These are phyloP conservation scores for Fusarium sp. DNA, from an alignment of 2,329 filamentous ascomycete species.

Conservation along the genomic window DNA sequence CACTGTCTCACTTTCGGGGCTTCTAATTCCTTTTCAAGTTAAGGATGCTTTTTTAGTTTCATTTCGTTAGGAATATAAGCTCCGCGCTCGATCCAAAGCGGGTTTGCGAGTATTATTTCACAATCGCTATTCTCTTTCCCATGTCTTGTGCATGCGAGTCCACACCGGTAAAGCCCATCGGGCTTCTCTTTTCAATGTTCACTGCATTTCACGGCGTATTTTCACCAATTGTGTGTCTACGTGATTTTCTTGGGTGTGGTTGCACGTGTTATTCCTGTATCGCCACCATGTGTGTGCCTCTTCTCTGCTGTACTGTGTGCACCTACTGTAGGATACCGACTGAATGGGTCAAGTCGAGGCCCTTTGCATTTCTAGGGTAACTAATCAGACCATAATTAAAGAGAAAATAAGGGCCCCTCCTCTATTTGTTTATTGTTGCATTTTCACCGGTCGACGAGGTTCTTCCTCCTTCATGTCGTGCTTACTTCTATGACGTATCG, in stretches of 20 bases:
- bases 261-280: not conserved
- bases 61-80: constrained; percentile 19
- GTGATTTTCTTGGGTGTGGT: not conserved
- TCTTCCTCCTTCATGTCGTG: not conserved
- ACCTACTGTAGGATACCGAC: not conserved
- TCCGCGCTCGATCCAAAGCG: constrained; percentile 3
- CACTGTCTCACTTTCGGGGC: not conserved
- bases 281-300: not conserved
- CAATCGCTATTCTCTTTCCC: not conserved
- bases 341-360: not conserved
- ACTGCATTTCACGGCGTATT: not conserved
- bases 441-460: constrained; percentile 8
- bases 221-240: not conserved
- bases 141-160: constrained; percentile 6
- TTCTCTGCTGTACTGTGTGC: not conserved
- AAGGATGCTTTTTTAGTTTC: not conserved
- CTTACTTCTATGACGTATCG: constrained; percentile 35
- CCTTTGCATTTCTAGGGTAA: not conserved
- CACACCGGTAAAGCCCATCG: constrained; percentile 20
- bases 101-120: not conserved
- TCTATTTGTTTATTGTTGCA: not conserved
- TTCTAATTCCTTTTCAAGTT: fast-evolving
- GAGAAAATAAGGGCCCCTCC: not conserved
- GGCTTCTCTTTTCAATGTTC: not conserved
- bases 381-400: not conserved